Conservation (phyloP, 2,329 filamentous ascomycete species). For the Alternaria arborescens region DNA sequence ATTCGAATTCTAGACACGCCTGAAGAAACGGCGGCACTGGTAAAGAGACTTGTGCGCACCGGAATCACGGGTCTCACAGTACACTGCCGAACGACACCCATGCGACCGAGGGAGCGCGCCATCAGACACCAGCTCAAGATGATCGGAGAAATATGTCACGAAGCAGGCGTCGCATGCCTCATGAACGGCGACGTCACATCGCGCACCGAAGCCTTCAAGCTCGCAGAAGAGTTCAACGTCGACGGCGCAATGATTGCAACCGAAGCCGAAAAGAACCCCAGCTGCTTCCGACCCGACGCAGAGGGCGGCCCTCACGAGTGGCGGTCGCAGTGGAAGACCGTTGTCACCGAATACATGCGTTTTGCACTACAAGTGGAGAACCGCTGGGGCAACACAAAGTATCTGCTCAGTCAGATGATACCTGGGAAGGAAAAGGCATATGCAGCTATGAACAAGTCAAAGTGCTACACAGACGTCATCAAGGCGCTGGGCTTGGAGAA, state of each 20-base stretch:
- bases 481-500: conserved; percentile 70
- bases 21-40: conserved; percentile 78
- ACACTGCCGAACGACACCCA: conserved; percentile 94
- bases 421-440: conserved; percentile 77
- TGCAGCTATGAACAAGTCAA: conserved; percentile 68
- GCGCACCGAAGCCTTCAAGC: conserved; percentile 73
- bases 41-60: conserved; percentile 79
- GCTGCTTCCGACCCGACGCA: conserved; percentile 76
- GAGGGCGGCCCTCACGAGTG: conserved; percentile 68
- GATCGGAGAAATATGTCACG: conserved; percentile 80
- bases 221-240: conserved; percentile 81
- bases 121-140: conserved; percentile 86
- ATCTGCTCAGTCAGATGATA: conserved; percentile 82
- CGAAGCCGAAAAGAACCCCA: conserved; percentile 88
- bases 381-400: conserved; percentile 92
- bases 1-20: conserved; percentile 85
- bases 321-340: conserved; percentile 75
- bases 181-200: conserved; percentile 93
- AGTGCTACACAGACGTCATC: conserved; percentile 76
- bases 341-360: conserved; percentile 78
- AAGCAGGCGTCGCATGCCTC: conserved; percentile 87
- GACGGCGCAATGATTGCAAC: conserved; percentile 98
- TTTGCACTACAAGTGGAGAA: conserved; percentile 81
- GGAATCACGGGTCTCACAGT: conserved; percentile 93
- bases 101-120: conserved; percentile 88